These are phyloP conservation scores for Firmiana major DNA, from an alignment of 345 rosid genomes.

Conservation along the genomic window DNA sequence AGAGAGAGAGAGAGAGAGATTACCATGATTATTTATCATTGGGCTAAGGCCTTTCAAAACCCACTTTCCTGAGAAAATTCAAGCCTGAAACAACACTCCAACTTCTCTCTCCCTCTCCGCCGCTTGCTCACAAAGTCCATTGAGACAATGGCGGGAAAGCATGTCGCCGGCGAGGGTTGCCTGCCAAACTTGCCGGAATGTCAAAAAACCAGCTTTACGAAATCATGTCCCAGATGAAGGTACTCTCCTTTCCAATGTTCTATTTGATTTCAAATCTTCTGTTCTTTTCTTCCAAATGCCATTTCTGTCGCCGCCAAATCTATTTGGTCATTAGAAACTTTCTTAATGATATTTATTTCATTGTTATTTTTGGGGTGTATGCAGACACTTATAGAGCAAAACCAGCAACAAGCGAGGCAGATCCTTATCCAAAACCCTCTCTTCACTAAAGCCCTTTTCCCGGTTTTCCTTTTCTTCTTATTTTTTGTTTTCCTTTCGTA, in stretches of 20 bases:
- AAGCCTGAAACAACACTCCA: neutral
- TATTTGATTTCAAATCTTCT: neutral
- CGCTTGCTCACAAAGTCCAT: neutral
- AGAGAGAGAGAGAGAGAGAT: too few species aligned
- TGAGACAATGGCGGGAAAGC: conserved; percentile 70
- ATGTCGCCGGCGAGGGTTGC: conserved; percentile 59
- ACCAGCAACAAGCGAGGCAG: conserved; percentile 80
- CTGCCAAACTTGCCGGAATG: conserved; percentile 81
- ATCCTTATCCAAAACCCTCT: conserved; percentile 79
- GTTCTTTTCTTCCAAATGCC: neutral
- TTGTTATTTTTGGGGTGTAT: neutral
- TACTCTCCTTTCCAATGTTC: too few species aligned
- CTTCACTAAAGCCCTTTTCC: conserved; percentile 90
- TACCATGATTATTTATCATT: too few species aligned
- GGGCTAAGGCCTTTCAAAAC: neutral
- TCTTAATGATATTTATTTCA: neutral
- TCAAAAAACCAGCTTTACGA: conserved; percentile 93
- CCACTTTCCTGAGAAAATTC: neutral
- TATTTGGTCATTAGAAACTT: neutral
- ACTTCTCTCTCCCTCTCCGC: neutral
- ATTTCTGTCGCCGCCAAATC: neutral
- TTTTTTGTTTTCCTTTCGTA: neutral
- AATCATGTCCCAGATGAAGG: conserved; percentile 95
- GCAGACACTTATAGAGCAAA: conserved; percentile 82
- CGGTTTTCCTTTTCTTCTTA: conserved; percentile 38